These are phyloP conservation scores for Drechslera avenae DNA, from an alignment of 2,329 filamentous ascomycete species.

Conservation along the genomic window DNA sequence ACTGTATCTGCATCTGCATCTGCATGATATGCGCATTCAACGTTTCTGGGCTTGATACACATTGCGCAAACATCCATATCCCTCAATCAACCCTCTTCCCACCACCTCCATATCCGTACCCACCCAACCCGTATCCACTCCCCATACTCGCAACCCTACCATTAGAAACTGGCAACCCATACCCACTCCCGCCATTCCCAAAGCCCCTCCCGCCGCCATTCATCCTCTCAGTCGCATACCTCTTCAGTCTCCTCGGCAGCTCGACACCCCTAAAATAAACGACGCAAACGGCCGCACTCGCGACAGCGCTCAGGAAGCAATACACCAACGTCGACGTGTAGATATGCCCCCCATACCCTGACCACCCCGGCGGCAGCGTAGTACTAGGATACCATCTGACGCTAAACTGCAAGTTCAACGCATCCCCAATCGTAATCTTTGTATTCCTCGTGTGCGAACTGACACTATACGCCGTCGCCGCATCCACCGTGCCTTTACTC, in stretches of 20 bases:
- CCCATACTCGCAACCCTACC: conserved; percentile 45
- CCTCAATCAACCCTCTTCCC: conserved; percentile 51
- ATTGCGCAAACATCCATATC: neutral
- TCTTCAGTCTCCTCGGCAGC: conserved; percentile 57
- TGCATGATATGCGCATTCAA: neutral
- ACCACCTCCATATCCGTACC: conserved; percentile 52
- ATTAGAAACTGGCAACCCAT: conserved; percentile 42
- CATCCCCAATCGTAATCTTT: conserved; percentile 84
- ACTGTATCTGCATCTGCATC: conserved; percentile 2
- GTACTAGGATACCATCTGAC: conserved; percentile 87
- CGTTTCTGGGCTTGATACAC: neutral
- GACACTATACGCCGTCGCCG: conserved; percentile 84
- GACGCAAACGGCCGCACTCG: conserved; percentile 57
- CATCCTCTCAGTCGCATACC: conserved; percentile 62
- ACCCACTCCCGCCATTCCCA: conserved; percentile 33
- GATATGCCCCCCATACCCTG: conserved; percentile 57
- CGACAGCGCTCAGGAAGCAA: conserved; percentile 54
- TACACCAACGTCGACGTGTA: conserved; percentile 57
- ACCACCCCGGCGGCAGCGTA: conserved; percentile 64
- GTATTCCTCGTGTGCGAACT: conserved; percentile 63
- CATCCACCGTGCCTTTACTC: conserved; percentile 77
- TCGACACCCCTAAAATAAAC: conserved; percentile 61
- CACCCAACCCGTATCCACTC: conserved; percentile 48
- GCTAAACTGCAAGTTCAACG: conserved; percentile 76
- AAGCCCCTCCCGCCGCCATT: conserved; percentile 47